Conservation (phyloP, 768 basidiomycete species). For the Tulasnella sp. region DNA sequence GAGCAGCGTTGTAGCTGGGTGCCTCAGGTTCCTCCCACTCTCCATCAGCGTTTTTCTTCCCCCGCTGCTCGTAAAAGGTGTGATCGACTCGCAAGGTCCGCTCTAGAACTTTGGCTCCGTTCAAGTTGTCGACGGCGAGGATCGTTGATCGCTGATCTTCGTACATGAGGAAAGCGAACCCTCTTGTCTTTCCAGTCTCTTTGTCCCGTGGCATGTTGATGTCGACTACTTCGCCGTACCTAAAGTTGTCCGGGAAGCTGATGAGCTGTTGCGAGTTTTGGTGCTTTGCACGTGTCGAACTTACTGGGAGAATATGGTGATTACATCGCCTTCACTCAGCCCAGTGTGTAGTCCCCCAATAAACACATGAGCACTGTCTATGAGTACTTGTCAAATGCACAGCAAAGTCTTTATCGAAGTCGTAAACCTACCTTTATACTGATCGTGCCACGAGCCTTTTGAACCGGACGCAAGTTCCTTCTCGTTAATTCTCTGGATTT, state of each 20-base stretch:
- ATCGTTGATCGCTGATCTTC: conserved; percentile 95
- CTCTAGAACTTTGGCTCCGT: conserved; percentile 81
- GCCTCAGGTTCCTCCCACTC: conserved; percentile 78
- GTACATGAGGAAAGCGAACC: conserved; percentile 98
- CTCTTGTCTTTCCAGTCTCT: conserved; percentile 76
- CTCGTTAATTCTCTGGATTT: conserved; percentile 90
- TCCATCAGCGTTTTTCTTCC: conserved; percentile 62
- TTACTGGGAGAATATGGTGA: conserved; percentile 95
- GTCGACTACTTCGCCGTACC: conserved; percentile 95
- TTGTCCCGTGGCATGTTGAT: conserved; percentile 92
- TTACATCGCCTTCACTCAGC: conserved; percentile 94
- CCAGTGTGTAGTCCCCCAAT: conserved; percentile 80
- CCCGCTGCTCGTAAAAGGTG: conserved; percentile 84
- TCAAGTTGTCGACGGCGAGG: conserved; percentile 96
- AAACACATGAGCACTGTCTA: conserved; percentile 93
- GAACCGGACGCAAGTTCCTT: conserved; percentile 71
- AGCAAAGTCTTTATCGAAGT: not conserved
- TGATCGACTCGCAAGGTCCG: conserved; percentile 86
- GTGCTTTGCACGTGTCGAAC: conserved; percentile 25
- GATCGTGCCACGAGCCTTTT: conserved; percentile 78
- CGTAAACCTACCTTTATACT: conserved; percentile 58
- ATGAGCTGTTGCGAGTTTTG: conserved; percentile 2
- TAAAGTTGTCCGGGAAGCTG: conserved; percentile 24
- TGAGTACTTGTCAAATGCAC: conserved; percentile 6
- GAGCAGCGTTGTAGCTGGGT: conserved; percentile 79